These are phyloP conservation scores for Secale cereale DNA, from an alignment of 176 grass and related monocot genomes.

Conservation along the genomic window DNA sequence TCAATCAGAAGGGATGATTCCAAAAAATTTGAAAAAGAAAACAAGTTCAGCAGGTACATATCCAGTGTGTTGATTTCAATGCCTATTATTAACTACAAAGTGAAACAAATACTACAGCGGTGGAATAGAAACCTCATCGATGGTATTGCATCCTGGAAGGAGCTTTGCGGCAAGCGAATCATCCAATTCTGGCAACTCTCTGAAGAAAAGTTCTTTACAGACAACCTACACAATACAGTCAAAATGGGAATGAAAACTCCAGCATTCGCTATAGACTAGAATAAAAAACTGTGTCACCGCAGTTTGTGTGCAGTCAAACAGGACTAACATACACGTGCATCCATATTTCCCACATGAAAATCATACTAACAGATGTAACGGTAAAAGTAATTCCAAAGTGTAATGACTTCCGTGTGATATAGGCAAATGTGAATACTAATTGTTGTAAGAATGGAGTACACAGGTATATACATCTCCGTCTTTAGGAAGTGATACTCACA, in stretches of 20 bases:
- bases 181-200: conserved; percentile 75
- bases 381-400: not conserved
- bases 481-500: conserved; percentile 51
- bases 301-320: not conserved
- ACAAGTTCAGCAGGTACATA: not conserved
- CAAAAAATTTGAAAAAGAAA: not conserved
- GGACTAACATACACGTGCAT: not conserved
- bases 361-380: not conserved
- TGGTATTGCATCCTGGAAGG: conserved; percentile 80
- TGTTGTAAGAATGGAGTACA: not conserved
- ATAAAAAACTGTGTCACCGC: not conserved
- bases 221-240: conserved; percentile 63
- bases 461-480: not conserved
- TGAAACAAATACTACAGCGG: not conserved
- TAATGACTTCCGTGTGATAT: not conserved
- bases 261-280: not conserved
- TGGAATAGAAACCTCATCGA: conserved; percentile 62
- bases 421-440: conserved; percentile 3
- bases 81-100: not conserved
- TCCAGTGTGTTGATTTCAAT: not conserved
- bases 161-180: conserved; percentile 80
- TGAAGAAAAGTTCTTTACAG: conserved; percentile 97
- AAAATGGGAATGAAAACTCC: conserved; percentile 17
- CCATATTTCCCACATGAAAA: conserved; percentile 2
- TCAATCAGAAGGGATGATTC: not conserved